These are phyloP conservation scores for Pyrenopolyporus hunteri DNA, from an alignment of 495 filamentous ascomycete genomes.

Conservation along the genomic window DNA sequence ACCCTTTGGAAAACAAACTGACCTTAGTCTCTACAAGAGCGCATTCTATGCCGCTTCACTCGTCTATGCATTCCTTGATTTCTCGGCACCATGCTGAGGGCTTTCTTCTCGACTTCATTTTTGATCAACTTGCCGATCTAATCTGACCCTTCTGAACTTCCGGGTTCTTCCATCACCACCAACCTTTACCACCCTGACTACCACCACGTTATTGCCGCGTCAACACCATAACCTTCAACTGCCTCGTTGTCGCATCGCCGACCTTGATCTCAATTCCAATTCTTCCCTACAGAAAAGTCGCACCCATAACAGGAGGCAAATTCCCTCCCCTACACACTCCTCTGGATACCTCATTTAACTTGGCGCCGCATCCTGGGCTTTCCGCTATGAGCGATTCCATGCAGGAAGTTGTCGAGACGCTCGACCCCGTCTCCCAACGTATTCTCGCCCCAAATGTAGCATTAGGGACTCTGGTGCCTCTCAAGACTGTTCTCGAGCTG, in stretches of 20 bases:
- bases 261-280: background rate
- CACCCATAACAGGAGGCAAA: background rate
- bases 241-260: background rate
- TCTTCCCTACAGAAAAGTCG: slow-evolving; percentile 5
- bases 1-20: background rate
- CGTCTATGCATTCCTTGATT: slow-evolving; percentile 1
- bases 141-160: background rate
- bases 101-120: slow-evolving; percentile 1
- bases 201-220: background rate
- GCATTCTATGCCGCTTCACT: background rate
- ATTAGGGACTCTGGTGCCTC: slow-evolving; percentile 52
- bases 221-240: background rate
- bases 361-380: slow-evolving; percentile 33
- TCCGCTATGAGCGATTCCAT: slow-evolving; percentile 45
- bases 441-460: slow-evolving; percentile 36
- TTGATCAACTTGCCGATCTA: slow-evolving; percentile 18
- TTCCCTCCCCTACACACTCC: background rate
- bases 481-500: slow-evolving; percentile 63
- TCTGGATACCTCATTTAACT: slow-evolving; percentile 7
- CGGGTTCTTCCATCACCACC: slow-evolving; percentile 6
- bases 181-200: slow-evolving; percentile 7
- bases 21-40: background rate
- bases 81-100: slow-evolving; percentile 13
- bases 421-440: slow-evolving; percentile 41
- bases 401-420: slow-evolving; percentile 42